Evolutionary conservation across 129 eudicot genomes (phyloP), one percentile per base, ranked within the genome.

Genomic region (Gnaphalium uliginosum): DNA sequence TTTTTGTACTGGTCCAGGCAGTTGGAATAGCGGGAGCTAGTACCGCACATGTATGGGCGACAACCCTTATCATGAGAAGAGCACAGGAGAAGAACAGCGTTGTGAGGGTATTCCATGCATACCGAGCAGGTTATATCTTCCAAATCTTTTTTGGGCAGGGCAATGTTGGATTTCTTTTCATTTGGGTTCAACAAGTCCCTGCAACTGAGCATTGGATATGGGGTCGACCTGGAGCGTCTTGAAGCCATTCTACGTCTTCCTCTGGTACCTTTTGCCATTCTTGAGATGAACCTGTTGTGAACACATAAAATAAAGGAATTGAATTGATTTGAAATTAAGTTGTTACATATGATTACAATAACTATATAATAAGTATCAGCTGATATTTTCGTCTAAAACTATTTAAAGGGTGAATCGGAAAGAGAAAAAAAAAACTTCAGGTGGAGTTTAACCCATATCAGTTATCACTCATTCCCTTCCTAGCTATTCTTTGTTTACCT

Each of bases 11-110:
- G 98, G 69, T 93, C 96, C 19, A 89, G 86, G 83, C 98, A 93
- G 85, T 93, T 93, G 59, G 98, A 93, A 69, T 89, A 86, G 68
- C 96, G 98, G 35, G 78, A 89, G 81, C 96, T 86, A 41, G 98
- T 93, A 29, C 96, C 95, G 66, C 98, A 93, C 98, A 93, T 93
- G 83, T 93, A 93, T 48, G 98, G 98, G 29, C 98, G 96, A 66
- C 98, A 93, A 66, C 98, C 98, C 72, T 93, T 93, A 56, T 89
- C 89, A 17, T 93, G 93, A 4, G 96, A 93, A 81, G 98, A 87
- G 59, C 98, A 93, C 17, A 93, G 56, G 73, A 93, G 96, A 62
- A 93, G 96, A 57, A 93, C 98, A 30, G 98, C 98, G 61, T 93
- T 93, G 81, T 93, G 98, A 51, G 98, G 98, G 69, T 79, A 81